Percentiles rank a stretch among this genome's conserved stretches.
Conservation (phyloP, 2,329 filamentous ascomycete genomes). For the Colletotrichum tamarilloi region DNA sequence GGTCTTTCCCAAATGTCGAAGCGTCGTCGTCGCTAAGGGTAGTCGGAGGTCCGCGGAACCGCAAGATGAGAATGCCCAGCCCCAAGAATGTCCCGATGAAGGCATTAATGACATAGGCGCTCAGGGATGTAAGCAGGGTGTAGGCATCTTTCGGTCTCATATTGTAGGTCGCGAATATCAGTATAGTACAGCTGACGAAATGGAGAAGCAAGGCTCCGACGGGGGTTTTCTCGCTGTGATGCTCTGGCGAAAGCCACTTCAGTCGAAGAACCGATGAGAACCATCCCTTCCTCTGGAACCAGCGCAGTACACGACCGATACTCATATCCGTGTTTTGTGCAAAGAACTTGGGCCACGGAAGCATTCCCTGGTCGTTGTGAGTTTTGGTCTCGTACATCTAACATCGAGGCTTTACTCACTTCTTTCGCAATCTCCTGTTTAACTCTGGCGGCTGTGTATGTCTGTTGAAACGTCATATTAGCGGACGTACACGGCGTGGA, state of each 20-base stretch:
- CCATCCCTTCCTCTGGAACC: conserved; percentile 45
- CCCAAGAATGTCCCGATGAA: conserved; percentile 49
- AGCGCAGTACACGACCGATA: conserved; percentile 45
- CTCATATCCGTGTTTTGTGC: conserved; percentile 51
- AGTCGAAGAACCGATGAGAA: conserved; percentile 42
- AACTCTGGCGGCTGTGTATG: conserved; percentile 65
- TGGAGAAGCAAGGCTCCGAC: conserved; percentile 49
- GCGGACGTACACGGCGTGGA: too few relatives aligned
- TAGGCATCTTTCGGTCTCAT: conserved; percentile 43
- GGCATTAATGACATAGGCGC: conserved; percentile 47
- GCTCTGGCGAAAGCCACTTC: conserved; percentile 46
- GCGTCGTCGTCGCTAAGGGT: conserved; percentile 31
- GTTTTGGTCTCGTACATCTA: not conserved
- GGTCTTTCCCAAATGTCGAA: conserved; percentile 20
- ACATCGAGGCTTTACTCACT: not conserved
- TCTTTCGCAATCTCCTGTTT: conserved; percentile 72
- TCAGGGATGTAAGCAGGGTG: conserved; percentile 44
- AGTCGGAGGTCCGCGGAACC: conserved; percentile 46
- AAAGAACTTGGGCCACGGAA: conserved; percentile 62
- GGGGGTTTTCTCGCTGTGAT: conserved; percentile 49
- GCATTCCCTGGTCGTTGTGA: conserved; percentile 50
- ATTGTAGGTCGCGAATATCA: conserved; percentile 48
- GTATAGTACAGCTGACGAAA: conserved; percentile 46
- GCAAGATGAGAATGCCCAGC: conserved; percentile 49
- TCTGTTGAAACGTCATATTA: conserved; percentile 40